These are phyloP conservation scores for Chalciporus sp. DNA, from an alignment of 1,284 basidiomycete genomes.

Conservation along the genomic window DNA sequence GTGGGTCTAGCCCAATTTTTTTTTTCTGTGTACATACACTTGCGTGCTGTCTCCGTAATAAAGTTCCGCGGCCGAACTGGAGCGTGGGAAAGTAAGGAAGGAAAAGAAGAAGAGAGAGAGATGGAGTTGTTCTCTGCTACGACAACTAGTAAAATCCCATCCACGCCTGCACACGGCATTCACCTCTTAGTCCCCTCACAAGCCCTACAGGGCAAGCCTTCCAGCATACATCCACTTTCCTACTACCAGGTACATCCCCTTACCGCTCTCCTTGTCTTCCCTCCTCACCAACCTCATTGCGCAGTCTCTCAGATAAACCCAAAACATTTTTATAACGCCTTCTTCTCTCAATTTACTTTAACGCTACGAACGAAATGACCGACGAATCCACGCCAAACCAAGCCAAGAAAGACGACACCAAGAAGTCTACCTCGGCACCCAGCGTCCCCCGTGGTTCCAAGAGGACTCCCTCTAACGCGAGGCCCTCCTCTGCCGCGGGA, in stretches of 20 bases:
- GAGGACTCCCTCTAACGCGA: slow-evolving; percentile 57
- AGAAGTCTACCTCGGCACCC: slow-evolving; percentile 49
- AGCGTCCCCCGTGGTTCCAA: slow-evolving; percentile 54
- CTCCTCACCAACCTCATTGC: slow-evolving; percentile 9
- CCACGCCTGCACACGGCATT: slow-evolving; percentile 60
- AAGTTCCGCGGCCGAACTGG: background rate
- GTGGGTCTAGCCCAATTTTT: too few relatives aligned
- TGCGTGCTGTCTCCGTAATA: background rate
- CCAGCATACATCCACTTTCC: slow-evolving; percentile 46
- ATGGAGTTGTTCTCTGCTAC: slow-evolving; percentile 37
- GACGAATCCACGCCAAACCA: slow-evolving; percentile 69
- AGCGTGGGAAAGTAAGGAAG: slow-evolving; percentile 29
- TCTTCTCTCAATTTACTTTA: slow-evolving; percentile 45
- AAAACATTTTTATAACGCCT: slow-evolving; percentile 53
- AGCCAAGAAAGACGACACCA: slow-evolving; percentile 65
- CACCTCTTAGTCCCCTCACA: slow-evolving; percentile 68
- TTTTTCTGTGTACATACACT: background rate
- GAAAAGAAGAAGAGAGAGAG: slow-evolving; percentile 25
- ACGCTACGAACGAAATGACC: slow-evolving; percentile 82
- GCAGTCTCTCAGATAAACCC: slow-evolving; percentile 46
- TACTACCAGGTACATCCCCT: slow-evolving; percentile 53
- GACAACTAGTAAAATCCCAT: slow-evolving; percentile 45
- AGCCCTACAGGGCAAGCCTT: slow-evolving; percentile 85
- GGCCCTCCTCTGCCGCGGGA: slow-evolving; percentile 46
- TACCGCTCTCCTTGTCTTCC: background rate